These are phyloP conservation scores for Lecanicillium sp. DNA, from an alignment of 2,329 filamentous ascomycete genomes.

Conservation along the genomic window DNA sequence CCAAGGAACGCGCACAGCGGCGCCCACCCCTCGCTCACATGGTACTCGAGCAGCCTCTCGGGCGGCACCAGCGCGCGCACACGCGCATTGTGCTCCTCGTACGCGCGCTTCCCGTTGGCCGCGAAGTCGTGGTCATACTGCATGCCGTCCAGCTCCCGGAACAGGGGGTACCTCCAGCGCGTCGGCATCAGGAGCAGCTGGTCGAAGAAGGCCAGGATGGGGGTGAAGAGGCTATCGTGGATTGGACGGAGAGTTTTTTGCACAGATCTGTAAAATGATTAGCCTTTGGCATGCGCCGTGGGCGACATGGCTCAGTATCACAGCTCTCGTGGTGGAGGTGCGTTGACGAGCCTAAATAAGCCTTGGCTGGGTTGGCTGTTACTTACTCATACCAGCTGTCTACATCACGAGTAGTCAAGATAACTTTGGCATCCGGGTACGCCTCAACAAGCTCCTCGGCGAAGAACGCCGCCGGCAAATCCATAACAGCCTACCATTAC, in stretches of 20 bases:
- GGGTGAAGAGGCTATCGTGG: neutral
- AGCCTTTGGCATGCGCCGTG: no score
- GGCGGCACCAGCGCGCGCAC: constrained; percentile 13
- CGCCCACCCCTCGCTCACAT: constrained; percentile 8
- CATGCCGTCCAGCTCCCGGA: neutral
- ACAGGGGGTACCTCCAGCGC: neutral
- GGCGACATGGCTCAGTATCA: no score
- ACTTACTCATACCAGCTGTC: constrained; percentile 12
- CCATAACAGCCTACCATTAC: constrained; percentile 4
- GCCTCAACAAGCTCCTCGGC: constrained; percentile 5
- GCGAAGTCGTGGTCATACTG: neutral
- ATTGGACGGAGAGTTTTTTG: neutral
- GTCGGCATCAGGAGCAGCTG: constrained; percentile 6
- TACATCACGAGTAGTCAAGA: constrained; percentile 1
- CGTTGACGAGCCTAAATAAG: no score
- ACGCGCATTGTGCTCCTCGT: constrained; percentile 13
- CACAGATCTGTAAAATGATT: neutral
- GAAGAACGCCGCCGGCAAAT: constrained; percentile 9
- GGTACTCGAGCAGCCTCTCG: constrained; percentile 14
- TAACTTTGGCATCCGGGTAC: constrained; percentile 10
- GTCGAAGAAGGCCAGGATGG: neutral
- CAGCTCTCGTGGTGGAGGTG: no score
- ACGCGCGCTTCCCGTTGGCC: neutral
- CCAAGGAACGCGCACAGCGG: constrained; percentile 12
- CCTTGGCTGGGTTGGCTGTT: no score